Evolutionary conservation across 805 yeast genomes (phyloP).

Genomic region (Hanseniaspora singularis): DNA sequence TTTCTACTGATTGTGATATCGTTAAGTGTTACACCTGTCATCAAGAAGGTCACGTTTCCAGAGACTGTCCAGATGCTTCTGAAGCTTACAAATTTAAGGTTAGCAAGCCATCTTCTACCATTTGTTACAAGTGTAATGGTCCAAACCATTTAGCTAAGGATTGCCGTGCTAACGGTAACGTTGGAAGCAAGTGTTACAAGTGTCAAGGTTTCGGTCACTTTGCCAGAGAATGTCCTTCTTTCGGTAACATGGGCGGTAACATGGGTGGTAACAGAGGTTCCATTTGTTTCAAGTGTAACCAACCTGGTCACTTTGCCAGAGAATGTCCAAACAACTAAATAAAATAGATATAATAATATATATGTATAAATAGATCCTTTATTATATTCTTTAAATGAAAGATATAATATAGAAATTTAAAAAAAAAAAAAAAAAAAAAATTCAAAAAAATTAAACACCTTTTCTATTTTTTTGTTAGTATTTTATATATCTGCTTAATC

Average conservation of each 20-base stretch:
- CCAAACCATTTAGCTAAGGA: slow-evolving; percentile 89
- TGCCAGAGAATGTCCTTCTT: slow-evolving; percentile 58
- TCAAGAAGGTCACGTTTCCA: slow-evolving; percentile 70
- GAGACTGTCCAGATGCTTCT: slow-evolving; percentile 44
- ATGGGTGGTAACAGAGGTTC: slow-evolving; percentile 22
- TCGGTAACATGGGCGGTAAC: too few species aligned
- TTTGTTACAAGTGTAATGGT: slow-evolving; percentile 81
- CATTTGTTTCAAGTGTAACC: slow-evolving; percentile 39
- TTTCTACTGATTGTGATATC: slow-evolving; percentile 69
- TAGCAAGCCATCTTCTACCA: slow-evolving; percentile 29
- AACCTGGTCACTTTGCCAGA: slow-evolving; percentile 75
- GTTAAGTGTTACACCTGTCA: slow-evolving; percentile 72
- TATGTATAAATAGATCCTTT: too few species aligned
- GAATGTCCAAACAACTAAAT: slow-evolving; percentile 38
- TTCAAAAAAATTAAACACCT: not conserved
- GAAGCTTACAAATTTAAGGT: slow-evolving; percentile 22
- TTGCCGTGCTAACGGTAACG: slow-evolving; percentile 54
- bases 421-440: too few species aligned
- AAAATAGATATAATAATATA: not conserved
- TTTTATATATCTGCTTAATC: too few species aligned
- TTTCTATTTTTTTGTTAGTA: not conserved
- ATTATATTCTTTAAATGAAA: too few species aligned
- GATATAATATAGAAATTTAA: too few species aligned
- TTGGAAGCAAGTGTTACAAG: slow-evolving; percentile 64
- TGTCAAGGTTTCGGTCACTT: slow-evolving; percentile 88